A percentile compares a stretch with the other conserved stretches of the same genome.
phyloP scores from a whole-genome alignment of 2,329 filamentous ascomycete genomes.

The Dactylellina drechsleri region DNA sequence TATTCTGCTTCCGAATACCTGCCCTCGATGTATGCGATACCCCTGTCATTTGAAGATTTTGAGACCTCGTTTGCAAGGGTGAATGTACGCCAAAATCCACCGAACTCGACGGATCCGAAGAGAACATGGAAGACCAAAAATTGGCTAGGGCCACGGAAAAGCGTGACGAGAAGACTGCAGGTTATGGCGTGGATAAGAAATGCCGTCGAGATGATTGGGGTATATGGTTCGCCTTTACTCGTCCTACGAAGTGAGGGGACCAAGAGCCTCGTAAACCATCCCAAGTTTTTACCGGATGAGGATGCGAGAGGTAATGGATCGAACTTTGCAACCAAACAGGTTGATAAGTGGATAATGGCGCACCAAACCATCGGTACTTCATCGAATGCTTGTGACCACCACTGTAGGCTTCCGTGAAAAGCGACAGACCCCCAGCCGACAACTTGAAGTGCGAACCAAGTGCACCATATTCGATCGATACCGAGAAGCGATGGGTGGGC shows the following conservation, averaged over 20 bases:
- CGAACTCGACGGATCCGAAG: constrained; percentile 33
- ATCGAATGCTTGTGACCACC: constrained; percentile 50
- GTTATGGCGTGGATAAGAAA: constrained; percentile 34
- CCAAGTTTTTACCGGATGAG: neutral
- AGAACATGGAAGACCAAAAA: constrained; percentile 43
- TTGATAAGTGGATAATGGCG: constrained; percentile 30
- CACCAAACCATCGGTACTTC: constrained; percentile 54
- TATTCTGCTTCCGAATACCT: constrained; percentile 35
- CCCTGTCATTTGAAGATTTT: neutral
- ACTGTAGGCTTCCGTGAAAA: constrained; percentile 47
- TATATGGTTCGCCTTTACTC: constrained; percentile 20
- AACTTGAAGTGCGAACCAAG: constrained; percentile 47
- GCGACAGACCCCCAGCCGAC: constrained; percentile 52
- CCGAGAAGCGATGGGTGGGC: constrained; percentile 26
- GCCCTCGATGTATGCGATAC: constrained; percentile 11
- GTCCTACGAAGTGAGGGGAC: constrained; percentile 21
- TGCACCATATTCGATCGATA: constrained; percentile 32
- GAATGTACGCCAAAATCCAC: constrained; percentile 20
- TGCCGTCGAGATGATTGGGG: constrained; percentile 21
- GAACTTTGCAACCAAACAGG: constrained; percentile 31
- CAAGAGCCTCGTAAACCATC: constrained; percentile 8
- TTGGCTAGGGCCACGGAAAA: constrained; percentile 43
- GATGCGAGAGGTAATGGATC: constrained; percentile 40
- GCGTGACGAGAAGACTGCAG: constrained; percentile 39
- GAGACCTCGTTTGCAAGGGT: neutral